These are phyloP conservation scores for Phytopythium oedochilum DNA, from an alignment of 352 stramenopile genomes.

Conservation along the genomic window DNA sequence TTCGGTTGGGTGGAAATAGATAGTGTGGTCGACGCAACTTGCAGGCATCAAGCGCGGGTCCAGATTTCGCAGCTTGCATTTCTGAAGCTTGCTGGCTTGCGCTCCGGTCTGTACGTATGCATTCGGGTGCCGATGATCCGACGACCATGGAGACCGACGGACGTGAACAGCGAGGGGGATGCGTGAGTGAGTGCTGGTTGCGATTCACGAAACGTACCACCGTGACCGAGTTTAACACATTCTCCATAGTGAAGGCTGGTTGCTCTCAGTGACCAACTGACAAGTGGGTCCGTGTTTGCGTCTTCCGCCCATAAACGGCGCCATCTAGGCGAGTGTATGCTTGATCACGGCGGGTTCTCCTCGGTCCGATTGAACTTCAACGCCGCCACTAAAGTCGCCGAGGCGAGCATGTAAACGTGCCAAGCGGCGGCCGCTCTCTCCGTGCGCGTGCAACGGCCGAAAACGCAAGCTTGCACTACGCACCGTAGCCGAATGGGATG, in stretches of 20 bases:
- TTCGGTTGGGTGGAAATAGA: too few species aligned
- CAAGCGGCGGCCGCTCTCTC: not conserved
- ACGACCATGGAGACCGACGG: too few species aligned
- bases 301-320: not conserved
- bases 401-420: too few species aligned
- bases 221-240: not conserved
- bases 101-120: too few species aligned
- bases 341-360: not conserved
- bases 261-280: too few species aligned
- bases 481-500: not conserved
- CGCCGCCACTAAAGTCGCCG: not conserved
- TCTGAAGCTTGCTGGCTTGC: not conserved
- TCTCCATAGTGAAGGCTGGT: too few species aligned
- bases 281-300: not conserved
- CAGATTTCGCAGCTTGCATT: not conserved
- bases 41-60: not conserved
- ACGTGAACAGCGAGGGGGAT: too few species aligned
- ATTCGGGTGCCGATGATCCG: too few species aligned
- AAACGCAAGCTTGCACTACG: conserved; percentile 3
- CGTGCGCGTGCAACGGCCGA: not conserved
- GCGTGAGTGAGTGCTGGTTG: not conserved
- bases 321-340: not conserved
- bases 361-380: not conserved
- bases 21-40: not conserved
- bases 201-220: not conserved